A percentile compares a stretch with the other conserved stretches of the same genome.
These are phyloP conservation scores for Candida suzukii DNA, from an alignment of 805 yeast genomes.

Conservation along the genomic window DNA sequence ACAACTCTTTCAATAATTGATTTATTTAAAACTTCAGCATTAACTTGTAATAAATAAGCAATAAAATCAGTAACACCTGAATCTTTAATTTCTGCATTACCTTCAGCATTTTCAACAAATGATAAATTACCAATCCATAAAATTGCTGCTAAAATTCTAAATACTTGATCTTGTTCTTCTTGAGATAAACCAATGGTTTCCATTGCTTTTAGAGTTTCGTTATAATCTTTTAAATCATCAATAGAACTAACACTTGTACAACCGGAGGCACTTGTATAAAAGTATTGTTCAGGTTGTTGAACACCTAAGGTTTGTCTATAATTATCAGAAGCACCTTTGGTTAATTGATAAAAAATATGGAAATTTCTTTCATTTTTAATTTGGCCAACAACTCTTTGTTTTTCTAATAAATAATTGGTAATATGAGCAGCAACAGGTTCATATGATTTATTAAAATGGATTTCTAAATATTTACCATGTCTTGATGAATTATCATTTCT, in stretches of 20 bases:
- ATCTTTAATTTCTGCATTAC: conserved; percentile 78
- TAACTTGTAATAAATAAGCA: conserved; percentile 83
- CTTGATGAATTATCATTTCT: conserved; percentile 86
- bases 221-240: conserved; percentile 73
- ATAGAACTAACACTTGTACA: conserved; percentile 84
- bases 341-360: conserved; percentile 93
- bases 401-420: conserved; percentile 89
- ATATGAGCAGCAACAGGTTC: conserved; percentile 95
- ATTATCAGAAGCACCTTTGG: conserved; percentile 80
- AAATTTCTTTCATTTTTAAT: conserved; percentile 89
- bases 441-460: conserved; percentile 69
- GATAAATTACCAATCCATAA: conserved; percentile 93
- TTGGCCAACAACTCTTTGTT: conserved; percentile 96
- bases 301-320: conserved; percentile 84
- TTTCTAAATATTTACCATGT: conserved; percentile 91
- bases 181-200: conserved; percentile 73
- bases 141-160: conserved; percentile 75
- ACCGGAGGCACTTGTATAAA: conserved; percentile 80
- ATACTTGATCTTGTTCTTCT: conserved; percentile 84
- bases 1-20: conserved; percentile 74
- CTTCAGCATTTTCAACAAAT: conserved; percentile 79
- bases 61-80: conserved; percentile 89
- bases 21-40: conserved; percentile 54
- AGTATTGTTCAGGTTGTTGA: conserved; percentile 88
- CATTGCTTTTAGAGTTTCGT: conserved; percentile 85